phyloP scores from a whole-genome alignment of 2,329 filamentous ascomycete genomes.

The Colletotrichum sp. region DNA sequence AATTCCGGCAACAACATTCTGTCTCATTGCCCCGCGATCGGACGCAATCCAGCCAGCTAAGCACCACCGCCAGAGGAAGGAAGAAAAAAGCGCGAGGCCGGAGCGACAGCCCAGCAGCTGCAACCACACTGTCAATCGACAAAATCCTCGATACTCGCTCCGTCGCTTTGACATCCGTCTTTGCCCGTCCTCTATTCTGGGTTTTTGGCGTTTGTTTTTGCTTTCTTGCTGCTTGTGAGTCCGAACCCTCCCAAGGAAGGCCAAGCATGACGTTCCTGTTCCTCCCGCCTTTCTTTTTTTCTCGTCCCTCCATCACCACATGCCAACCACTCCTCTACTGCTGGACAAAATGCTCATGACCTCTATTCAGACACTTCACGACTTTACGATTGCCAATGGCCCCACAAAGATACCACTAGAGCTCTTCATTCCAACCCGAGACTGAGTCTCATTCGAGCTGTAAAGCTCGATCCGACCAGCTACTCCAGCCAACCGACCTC shows the following conservation, averaged over 20 bases:
- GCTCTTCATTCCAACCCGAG: slow-evolving; percentile 9
- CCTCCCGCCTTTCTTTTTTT: background rate
- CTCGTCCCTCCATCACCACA: background rate
- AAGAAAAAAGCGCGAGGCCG: slow-evolving; percentile 3
- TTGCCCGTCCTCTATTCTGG: slow-evolving; percentile 4
- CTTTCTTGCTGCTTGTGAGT: slow-evolving; percentile 16
- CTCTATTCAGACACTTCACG: slow-evolving; percentile 24
- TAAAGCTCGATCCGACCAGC: background rate
- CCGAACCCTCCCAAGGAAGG: background rate
- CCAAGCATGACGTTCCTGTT: background rate
- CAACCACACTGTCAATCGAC: background rate
- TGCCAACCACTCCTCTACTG: background rate
- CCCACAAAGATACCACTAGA: slow-evolving; percentile 39
- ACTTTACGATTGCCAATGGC: slow-evolving; percentile 36
- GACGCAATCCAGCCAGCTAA: background rate
- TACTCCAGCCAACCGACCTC: background rate
- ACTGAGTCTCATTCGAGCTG: background rate
- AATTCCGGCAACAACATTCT: background rate
- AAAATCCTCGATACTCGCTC: background rate
- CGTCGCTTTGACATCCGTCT: slow-evolving; percentile 7
- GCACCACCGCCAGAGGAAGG: background rate
- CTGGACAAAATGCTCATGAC: slow-evolving; percentile 1
- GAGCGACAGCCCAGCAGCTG: background rate
- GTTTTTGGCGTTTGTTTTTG: slow-evolving; percentile 22
- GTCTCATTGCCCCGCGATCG: slow-evolving; percentile 3